Base-by-base conservation (phyloP, 2,329 filamentous ascomycete genomes). In the Aspergillus viridinutans region DNA sequence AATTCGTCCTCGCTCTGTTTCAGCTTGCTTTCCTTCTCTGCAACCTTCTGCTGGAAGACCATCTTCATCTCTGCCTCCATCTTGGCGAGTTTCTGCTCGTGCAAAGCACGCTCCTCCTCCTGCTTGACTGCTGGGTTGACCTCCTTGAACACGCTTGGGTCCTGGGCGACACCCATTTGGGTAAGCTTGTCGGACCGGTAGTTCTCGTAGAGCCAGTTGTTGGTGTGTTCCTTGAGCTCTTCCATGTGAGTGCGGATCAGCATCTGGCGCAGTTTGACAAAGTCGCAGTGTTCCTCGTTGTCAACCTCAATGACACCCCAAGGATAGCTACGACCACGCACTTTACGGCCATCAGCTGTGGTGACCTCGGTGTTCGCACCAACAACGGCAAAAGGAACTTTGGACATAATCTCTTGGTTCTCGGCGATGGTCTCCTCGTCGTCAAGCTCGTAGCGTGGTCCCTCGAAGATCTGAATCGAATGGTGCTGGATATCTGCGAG, bases 61-160 rank as follows among this genome's bases (percentile, higher is more conserved):
- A 97, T 96, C 90, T 99, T 99, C 94, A 99, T 99, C 79, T 99
- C 94, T 72, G 92, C 87, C 80, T 99, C 94, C 94, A 99, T 99
- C 90, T 99, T 99, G 78, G 93, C 91, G 69, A 99, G 90, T 84
- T 99, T 99, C 84, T 97, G 92, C 81, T 99, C 94, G 84, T 99
- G 94, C 67, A 99, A 84, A 63, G 90, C 88, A 71, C 94, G 91
- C 83, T 99, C 94, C 81, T 99, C 94, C 78, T 99, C 94, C 80
- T 99, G 94, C 88, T 99, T 99, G 80, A 97, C 94, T 49, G 94
- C 93, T 62, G 94, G 94, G 85, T 99, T 99, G 84, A 99, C 92
- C 87, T 99, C 94, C 86, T 99, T 99, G 90, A 99, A 99, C 68
- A 99, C 94, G 75, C 90, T 96, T 67, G 92, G 92, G 80, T 99